phyloP scores from a whole-genome alignment of 768 basidiomycete species.

The Suillus decipiens region DNA sequence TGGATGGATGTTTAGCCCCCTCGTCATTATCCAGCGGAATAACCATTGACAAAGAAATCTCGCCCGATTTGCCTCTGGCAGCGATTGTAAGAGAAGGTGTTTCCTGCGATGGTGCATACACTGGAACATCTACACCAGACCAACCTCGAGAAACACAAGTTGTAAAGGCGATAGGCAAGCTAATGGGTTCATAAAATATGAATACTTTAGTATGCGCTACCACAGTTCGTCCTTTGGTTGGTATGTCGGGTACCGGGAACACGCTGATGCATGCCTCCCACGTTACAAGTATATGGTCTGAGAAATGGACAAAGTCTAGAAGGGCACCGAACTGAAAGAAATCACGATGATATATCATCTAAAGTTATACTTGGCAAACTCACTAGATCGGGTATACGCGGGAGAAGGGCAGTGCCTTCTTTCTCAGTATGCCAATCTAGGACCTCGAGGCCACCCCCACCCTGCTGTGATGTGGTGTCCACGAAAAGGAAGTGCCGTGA shows the following conservation, averaged over 20 bases:
- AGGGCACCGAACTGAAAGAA: slow-evolving; percentile 23
- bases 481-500: slow-evolving; percentile 25
- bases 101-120: neutral
- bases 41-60: slow-evolving; percentile 27
- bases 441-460: slow-evolving; percentile 24
- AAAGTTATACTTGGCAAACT: slow-evolving; percentile 6
- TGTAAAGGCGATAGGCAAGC: slow-evolving; percentile 28
- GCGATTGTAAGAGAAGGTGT: slow-evolving; percentile 26
- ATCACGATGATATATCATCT: neutral
- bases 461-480: slow-evolving; percentile 22
- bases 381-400: slow-evolving; percentile 23
- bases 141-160: slow-evolving; percentile 21
- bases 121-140: neutral
- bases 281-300: slow-evolving; percentile 23
- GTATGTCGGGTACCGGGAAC: slow-evolving; percentile 24
- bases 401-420: slow-evolving; percentile 26
- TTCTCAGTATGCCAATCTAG: slow-evolving; percentile 27
- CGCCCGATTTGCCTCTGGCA: slow-evolving; percentile 14
- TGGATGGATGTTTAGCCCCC: neutral
- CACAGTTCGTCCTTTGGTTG: slow-evolving; percentile 21
- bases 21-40: slow-evolving; percentile 17
- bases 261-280: slow-evolving; percentile 32
- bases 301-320: slow-evolving; percentile 27
- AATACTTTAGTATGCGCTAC: slow-evolving; percentile 28
- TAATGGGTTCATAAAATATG: slow-evolving; percentile 26